Evolutionary conservation across 169 alveolate species (phyloP).

Genomic region (Amoebophrya sp.): DNA sequence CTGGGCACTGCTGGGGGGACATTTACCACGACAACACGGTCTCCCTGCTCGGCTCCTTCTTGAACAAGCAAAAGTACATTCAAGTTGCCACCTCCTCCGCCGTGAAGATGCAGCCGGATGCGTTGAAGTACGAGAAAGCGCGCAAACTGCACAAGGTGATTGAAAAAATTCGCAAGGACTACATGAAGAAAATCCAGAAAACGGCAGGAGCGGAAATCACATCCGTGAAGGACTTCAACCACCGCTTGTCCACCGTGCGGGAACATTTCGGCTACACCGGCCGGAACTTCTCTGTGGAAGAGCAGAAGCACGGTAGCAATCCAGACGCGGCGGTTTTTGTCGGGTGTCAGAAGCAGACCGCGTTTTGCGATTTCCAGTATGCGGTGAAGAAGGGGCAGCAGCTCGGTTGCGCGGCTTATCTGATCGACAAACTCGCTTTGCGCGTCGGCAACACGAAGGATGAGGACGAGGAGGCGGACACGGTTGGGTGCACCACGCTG

Average conservation of each 20-base stretch:
- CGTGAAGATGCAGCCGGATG: slow-evolving; percentile 91
- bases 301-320: not conserved
- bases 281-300: not conserved
- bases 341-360: not conserved
- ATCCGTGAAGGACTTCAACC: not conserved
- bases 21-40: slow-evolving; percentile 89
- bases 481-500: slow-evolving; percentile 98
- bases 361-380: not conserved
- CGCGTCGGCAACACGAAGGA: slow-evolving; percentile 99
- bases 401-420: slow-evolving; percentile 95
- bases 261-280: not conserved
- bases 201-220: not conserved
- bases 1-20: slow-evolving; percentile 96
- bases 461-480: slow-evolving; percentile 98
- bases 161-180: slow-evolving; percentile 80
- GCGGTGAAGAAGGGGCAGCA: slow-evolving; percentile 73
- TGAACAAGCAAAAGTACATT: slow-evolving; percentile 71
- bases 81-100: slow-evolving; percentile 89
- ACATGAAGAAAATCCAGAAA: slow-evolving; percentile 66
- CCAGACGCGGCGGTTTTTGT: not conserved
- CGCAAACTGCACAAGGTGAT: slow-evolving; percentile 74
- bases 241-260: not conserved
- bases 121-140: slow-evolving; percentile 93
- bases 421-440: slow-evolving; percentile 96
- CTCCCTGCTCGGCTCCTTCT: slow-evolving; percentile 93